phyloP scores from a whole-genome alignment of 2,329 filamentous ascomycete genomes.

The Botrytis fabae region DNA sequence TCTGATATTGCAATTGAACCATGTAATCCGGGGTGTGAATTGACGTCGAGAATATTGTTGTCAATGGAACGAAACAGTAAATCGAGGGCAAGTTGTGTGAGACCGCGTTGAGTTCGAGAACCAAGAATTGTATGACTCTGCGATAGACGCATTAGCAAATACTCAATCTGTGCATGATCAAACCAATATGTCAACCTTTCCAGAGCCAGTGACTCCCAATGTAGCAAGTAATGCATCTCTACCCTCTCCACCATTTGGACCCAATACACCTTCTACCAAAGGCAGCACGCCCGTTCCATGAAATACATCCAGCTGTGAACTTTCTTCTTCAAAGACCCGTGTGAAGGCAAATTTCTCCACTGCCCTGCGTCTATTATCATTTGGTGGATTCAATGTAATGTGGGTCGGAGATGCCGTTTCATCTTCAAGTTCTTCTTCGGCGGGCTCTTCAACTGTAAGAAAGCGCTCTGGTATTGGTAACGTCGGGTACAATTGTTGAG shows the following conservation, averaged over 20 bases:
- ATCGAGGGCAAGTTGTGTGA: constrained; percentile 90
- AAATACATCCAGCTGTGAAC: constrained; percentile 84
- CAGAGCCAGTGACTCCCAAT: constrained; percentile 89
- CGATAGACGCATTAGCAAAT: constrained; percentile 21
- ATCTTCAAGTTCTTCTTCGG: constrained; percentile 44
- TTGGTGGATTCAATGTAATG: constrained; percentile 77
- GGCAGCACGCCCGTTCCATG: constrained; percentile 72
- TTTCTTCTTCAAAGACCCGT: constrained; percentile 83
- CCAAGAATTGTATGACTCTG: constrained; percentile 96
- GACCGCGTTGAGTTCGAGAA: constrained; percentile 78
- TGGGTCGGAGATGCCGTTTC: constrained; percentile 57
- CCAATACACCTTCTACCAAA: constrained; percentile 79
- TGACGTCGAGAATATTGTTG: constrained; percentile 65
- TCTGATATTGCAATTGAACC: constrained; percentile 76
- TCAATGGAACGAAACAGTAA: constrained; percentile 82
- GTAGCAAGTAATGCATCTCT: constrained; percentile 90
- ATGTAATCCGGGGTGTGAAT: constrained; percentile 60
- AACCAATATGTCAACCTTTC: constrained; percentile 65
- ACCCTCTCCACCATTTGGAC: constrained; percentile 69
- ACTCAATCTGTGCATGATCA: background rate
- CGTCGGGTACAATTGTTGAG: constrained; percentile 43
- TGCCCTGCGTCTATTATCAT: constrained; percentile 78
- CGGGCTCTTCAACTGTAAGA: constrained; percentile 69
- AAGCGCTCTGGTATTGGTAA: constrained; percentile 62
- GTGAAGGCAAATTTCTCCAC: constrained; percentile 96